Evolutionary conservation across 129 eudicot genomes (phyloP).

Genomic region (Centrapalus pauciflorus): DNA sequence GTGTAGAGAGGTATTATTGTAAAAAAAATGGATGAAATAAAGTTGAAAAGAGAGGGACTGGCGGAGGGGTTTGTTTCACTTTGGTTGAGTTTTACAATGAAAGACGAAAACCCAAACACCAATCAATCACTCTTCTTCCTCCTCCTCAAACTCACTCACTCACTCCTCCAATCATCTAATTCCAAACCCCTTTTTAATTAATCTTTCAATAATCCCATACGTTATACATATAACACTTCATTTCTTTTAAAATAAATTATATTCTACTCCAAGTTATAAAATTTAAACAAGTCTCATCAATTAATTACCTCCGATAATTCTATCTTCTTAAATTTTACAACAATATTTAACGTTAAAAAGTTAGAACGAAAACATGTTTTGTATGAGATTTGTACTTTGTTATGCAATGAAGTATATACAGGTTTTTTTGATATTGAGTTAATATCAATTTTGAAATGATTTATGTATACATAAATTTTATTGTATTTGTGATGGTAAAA

Average conservation of each 20-base stretch:
- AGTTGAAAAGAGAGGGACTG: conserved; percentile 3
- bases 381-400: no score
- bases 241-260: background rate
- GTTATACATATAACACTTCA: background rate
- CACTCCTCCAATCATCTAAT: no score
- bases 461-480: no score
- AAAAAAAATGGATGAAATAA: background rate
- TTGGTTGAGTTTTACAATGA: conserved; percentile 18
- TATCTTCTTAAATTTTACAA: no score
- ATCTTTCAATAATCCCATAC: background rate
- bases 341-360: no score
- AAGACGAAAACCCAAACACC: conserved; percentile 19
- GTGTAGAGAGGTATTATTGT: background rate
- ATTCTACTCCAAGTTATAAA: background rate
- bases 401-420: no score
- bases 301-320: no score
- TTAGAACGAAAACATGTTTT: no score
- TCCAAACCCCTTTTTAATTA: background rate
- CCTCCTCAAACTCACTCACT: no score
- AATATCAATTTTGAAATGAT: no score
- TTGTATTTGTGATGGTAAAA: no score
- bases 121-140: background rate
- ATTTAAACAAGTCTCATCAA: background rate
- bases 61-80: conserved; percentile 20
- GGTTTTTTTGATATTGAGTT: no score